Evolutionary conservation across 2,329 filamentous ascomycete species (phyloP), one percentile per base, ranked within the genome.

Genomic region (Talaromyces verruculosus): DNA sequence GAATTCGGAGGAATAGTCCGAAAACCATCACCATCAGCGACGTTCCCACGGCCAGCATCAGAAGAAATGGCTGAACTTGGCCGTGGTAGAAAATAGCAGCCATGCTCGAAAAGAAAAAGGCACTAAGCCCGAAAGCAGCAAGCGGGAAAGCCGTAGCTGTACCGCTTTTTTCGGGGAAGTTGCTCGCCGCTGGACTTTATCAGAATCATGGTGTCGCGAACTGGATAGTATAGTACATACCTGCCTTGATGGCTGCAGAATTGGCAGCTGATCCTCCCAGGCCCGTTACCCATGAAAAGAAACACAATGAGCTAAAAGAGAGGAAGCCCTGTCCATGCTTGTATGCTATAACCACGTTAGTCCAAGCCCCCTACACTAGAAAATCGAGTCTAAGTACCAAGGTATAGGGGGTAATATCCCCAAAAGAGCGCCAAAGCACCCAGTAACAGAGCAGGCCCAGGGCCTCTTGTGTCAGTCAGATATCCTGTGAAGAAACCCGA

Each of bases 121-220:
- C 95, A 76, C 93, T 97, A 65, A 99, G 81, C 2, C 95, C 95
- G 75, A 98, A 98, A 2, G 92, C 93, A 65, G 95, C 92, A 65
- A 98, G 80, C 5, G 95, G 94, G 72, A 98, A 95, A 1, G 93
- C 93, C 5, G 95, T 98, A 5, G 95, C 95, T 3, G 94, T 97
- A 64, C 95, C 95, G 69, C 95, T 88, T 76, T 96, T 90, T 66
- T 89, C 87, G 13, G 94, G 94, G 88, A 93, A 97, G 79, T 97
- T 97, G 69, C 95, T 85, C 10, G 93, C 93, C 60, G 91, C 93
- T 75, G 82, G 76, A 35, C 28, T 57, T 8, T 11, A 22, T 66
- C 58, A 67, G 63, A 58, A 55, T 53, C n/a, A 13, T n/a, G 25
- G 19, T 45, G 15, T 13, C 10, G 11, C 53, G 41, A 25, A 39